Percentiles rank a stretch among this genome's conserved stretches.
Evolutionary conservation across 805 yeast species (phyloP).

Genomic region (Nakazawaea laoshanensis): DNA sequence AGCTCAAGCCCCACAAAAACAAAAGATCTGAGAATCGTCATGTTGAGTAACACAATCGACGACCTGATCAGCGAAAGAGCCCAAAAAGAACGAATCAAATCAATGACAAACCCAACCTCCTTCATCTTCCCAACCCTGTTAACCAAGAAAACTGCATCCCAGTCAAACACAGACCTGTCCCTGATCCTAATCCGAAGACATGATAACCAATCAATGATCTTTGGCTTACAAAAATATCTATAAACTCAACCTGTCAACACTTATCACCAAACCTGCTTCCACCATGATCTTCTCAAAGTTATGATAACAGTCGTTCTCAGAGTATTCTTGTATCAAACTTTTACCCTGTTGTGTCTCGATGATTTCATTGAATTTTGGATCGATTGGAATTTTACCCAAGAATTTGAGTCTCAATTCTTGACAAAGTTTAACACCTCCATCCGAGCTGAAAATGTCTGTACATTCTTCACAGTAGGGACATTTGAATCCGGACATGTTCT

Average conservation of each 20-base stretch:
- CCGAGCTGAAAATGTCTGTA: constrained; percentile 85
- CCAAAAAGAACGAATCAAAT: constrained; percentile 18
- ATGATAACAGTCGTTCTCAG: constrained; percentile 26
- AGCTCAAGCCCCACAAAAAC: too few species aligned
- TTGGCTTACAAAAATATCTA: constrained; percentile 6
- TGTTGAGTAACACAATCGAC: constrained; percentile 8
- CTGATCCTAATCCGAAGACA: constrained; percentile 7
- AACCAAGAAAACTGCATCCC: constrained; percentile 6
- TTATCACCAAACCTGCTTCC: constrained; percentile 1
- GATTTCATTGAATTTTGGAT: constrained; percentile 82
- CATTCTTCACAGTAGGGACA: constrained; percentile 93
- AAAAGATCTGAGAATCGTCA: constrained; percentile 6
- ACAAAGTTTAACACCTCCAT: constrained; percentile 83
- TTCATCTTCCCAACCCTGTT: constrained; percentile 5
- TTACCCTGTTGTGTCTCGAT: constrained; percentile 56
- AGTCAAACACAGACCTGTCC: constrained; percentile 5
- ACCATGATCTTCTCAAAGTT: constrained; percentile 38
- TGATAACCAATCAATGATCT: constrained; percentile 2
- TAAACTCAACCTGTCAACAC: constrained; percentile 3
- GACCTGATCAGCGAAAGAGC: constrained; percentile 10
- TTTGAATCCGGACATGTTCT: constrained; percentile 94
- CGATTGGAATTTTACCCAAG: constrained; percentile 87
- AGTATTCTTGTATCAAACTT: constrained; percentile 28
- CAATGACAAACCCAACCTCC: constrained; percentile 3
- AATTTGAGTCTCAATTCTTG: constrained; percentile 51